Evolutionary conservation across 495 filamentous ascomycete genomes (phyloP).

Genomic region (Hyaloscypha variabilis): DNA sequence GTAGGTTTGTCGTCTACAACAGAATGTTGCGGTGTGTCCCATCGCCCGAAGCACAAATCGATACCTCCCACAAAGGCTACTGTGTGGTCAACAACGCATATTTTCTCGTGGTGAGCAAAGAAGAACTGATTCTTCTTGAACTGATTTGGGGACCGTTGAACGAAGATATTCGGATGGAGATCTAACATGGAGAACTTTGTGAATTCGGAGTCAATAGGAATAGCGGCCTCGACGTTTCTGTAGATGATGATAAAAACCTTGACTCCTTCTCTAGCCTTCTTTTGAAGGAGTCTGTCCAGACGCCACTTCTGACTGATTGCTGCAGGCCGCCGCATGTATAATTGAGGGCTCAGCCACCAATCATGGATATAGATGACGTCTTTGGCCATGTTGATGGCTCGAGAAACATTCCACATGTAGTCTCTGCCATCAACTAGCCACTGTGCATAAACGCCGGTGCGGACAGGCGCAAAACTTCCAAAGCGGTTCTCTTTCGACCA

Average conservation of each 20-base stretch:
- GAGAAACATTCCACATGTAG: constrained; percentile 99
- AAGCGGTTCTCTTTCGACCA: constrained; percentile 88
- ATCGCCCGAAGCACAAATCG: constrained; percentile 95
- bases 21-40: constrained; percentile 93
- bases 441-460: constrained; percentile 84
- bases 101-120: constrained; percentile 98
- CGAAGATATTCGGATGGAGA: constrained; percentile 93
- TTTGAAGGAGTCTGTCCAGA: constrained; percentile 90
- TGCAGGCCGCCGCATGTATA: constrained; percentile 93
- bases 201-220: constrained; percentile 98
- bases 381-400: constrained; percentile 95
- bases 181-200: constrained; percentile 97
- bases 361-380: constrained; percentile 99
- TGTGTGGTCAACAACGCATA: constrained; percentile 94
- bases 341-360: constrained; percentile 97
- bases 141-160: constrained; percentile 95
- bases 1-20: constrained; percentile 93
- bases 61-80: constrained; percentile 96
- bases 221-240: constrained; percentile 95
- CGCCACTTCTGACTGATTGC: constrained; percentile 99
- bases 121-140: constrained; percentile 99
- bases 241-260: constrained; percentile 99
- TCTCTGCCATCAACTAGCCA: constrained; percentile 97
- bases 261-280: constrained; percentile 91
- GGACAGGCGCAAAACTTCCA: constrained; percentile 89